Conservation (phyloP, 805 yeast species). For the Grigorovia yakushimaensis region DNA sequence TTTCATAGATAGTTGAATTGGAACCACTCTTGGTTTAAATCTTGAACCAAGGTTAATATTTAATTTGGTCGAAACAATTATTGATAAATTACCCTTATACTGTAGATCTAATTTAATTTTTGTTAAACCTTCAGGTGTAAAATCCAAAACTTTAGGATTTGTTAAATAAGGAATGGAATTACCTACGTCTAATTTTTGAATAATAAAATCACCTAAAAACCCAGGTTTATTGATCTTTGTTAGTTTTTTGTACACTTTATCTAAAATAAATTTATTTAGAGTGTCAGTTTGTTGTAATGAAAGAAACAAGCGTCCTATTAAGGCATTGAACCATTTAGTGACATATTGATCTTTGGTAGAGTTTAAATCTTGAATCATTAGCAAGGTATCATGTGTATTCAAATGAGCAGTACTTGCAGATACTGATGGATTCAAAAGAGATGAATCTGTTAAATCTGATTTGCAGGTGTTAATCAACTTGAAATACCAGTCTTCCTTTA, state of each 20-base stretch:
- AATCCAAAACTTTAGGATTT: constrained; percentile 54
- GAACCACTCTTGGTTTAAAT: constrained; percentile 67
- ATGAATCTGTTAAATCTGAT: constrained; percentile 12
- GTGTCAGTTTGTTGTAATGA: constrained; percentile 63
- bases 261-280: constrained; percentile 47
- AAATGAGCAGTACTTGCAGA: constrained; percentile 69
- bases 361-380: constrained; percentile 65
- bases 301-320: constrained; percentile 73
- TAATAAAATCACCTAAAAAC: constrained; percentile 72
- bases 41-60: constrained; percentile 66
- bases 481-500: constrained; percentile 92
- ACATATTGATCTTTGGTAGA: constrained; percentile 76
- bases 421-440: constrained; percentile 43
- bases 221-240: constrained; percentile 79
- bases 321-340: constrained; percentile 84
- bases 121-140: constrained; percentile 74
- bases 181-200: constrained; percentile 67
- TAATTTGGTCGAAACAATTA: constrained; percentile 74
- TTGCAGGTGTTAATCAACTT: constrained; percentile 72
- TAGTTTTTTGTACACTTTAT: constrained; percentile 59
- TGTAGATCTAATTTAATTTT: constrained; percentile 49
- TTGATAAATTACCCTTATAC: constrained; percentile 67
- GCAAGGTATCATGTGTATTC: constrained; percentile 59
- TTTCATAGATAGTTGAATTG: constrained; percentile 59
- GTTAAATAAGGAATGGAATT: constrained; percentile 71